Evolutionary conservation across 2,329 filamentous ascomycete genomes (phyloP).

Genomic region (Microdochium bolleyi): DNA sequence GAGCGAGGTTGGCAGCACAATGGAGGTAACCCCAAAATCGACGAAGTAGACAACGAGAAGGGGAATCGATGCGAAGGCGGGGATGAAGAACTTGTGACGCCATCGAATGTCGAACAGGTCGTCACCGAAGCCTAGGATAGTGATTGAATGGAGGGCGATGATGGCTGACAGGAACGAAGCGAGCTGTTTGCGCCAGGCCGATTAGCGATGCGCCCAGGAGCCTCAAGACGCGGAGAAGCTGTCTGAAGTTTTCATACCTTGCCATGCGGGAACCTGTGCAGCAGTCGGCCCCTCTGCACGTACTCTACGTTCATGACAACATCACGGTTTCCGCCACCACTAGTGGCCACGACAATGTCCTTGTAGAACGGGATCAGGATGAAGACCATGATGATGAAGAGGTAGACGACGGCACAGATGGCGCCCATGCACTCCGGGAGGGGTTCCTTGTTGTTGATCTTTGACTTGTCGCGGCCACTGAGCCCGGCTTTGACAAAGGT

Average conservation of each 20-base stretch:
- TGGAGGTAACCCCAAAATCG: slow-evolving; percentile 93
- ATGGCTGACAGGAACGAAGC: slow-evolving; percentile 93
- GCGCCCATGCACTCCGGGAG: slow-evolving; percentile 93
- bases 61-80: slow-evolving; percentile 85
- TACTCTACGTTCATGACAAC: slow-evolving; percentile 67
- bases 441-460: slow-evolving; percentile 43
- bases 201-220: not conserved
- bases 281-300: slow-evolving; percentile 72
- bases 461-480: slow-evolving; percentile 85
- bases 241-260: slow-evolving; percentile 51
- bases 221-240: not conserved
- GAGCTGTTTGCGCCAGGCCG: slow-evolving; percentile 44
- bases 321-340: slow-evolving; percentile 86
- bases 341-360: slow-evolving; percentile 91
- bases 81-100: slow-evolving; percentile 98
- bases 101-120: slow-evolving; percentile 97
- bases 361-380: slow-evolving; percentile 98
- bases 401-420: slow-evolving; percentile 85
- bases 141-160: slow-evolving; percentile 83
- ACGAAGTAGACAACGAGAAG: slow-evolving; percentile 97
- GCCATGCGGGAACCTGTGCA: slow-evolving; percentile 89
- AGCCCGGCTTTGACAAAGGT: slow-evolving; percentile 83
- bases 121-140: slow-evolving; percentile 87
- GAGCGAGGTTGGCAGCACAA: slow-evolving; percentile 82
- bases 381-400: slow-evolving; percentile 82